Percentiles rank a stretch among this genome's conserved stretches.
phyloP scores from a whole-genome alignment of 768 basidiomycete species.

The Suillus decipiens region DNA sequence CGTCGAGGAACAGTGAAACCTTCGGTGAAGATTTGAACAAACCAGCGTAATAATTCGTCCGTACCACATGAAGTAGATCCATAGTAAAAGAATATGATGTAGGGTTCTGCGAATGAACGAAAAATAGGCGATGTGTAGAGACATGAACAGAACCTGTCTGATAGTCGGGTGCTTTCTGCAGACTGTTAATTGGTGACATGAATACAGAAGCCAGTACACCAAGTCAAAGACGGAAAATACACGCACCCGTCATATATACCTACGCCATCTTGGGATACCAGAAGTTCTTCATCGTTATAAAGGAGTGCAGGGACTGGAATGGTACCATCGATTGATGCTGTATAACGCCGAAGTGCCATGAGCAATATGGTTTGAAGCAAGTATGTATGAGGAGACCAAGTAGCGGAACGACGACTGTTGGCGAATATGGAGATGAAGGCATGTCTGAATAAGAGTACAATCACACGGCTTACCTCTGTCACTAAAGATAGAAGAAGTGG shows the following conservation, averaged over 20 bases:
- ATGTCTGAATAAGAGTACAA: not conserved
- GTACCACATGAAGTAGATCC: slow-evolving; percentile 61
- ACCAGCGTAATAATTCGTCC: slow-evolving; percentile 88
- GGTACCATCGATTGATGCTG: slow-evolving; percentile 65
- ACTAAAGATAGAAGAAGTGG: slow-evolving; percentile 1
- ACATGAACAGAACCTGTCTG: slow-evolving; percentile 73
- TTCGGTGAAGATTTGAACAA: slow-evolving; percentile 90
- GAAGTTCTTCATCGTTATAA: slow-evolving; percentile 78
- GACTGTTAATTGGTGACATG: slow-evolving; percentile 45
- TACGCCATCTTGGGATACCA: slow-evolving; percentile 73
- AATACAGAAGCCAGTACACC: slow-evolving; percentile 15
- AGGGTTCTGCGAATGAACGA: slow-evolving; percentile 57
- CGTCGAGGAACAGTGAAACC: slow-evolving; percentile 71
- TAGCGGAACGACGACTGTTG: not conserved
- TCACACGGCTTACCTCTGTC: not conserved
- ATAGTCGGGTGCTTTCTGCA: slow-evolving; percentile 79
- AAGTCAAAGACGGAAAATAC: slow-evolving; percentile 16
- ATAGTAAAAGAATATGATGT: slow-evolving; percentile 64
- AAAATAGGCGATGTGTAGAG: slow-evolving; percentile 86
- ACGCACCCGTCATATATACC: slow-evolving; percentile 92
- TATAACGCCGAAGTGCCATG: slow-evolving; percentile 61
- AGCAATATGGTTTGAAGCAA: not conserved
- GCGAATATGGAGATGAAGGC: not conserved
- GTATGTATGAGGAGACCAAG: not conserved
- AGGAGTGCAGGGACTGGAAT: slow-evolving; percentile 78